Evolutionary conservation across 257 asterid genomes (phyloP).

Genomic region (Echites panduratus): DNA sequence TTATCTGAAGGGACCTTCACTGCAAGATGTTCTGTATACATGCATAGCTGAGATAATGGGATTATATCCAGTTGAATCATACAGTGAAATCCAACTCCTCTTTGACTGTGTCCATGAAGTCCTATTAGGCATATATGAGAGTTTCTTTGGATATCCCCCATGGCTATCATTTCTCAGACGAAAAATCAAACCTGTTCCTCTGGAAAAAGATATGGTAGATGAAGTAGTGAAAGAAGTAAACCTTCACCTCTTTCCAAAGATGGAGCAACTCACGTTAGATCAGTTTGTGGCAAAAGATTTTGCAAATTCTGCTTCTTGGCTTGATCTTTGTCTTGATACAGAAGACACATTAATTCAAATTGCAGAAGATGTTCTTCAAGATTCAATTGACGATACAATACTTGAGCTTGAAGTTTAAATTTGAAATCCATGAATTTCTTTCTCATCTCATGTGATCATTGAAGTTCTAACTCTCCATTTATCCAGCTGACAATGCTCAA

Average conservation of each 20-base stretch:
- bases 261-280: conserved; percentile 37
- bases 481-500: conserved; percentile 6
- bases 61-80: conserved; percentile 22
- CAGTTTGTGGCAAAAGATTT: conserved; percentile 43
- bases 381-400: conserved; percentile 40
- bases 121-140: conserved; percentile 31
- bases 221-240: conserved; percentile 52
- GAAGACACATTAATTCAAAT: conserved; percentile 42
- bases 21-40: conserved; percentile 35
- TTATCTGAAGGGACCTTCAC: conserved; percentile 21
- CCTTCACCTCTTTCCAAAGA: conserved; percentile 33
- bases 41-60: conserved; percentile 20
- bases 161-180: conserved; percentile 38
- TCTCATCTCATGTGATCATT: background rate
- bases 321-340: conserved; percentile 36
- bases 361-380: conserved; percentile 59
- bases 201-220: conserved; percentile 39
- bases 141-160: conserved; percentile 31
- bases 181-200: conserved; percentile 23
- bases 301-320: conserved; percentile 46
- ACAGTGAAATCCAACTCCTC: conserved; percentile 52
- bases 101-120: conserved; percentile 68
- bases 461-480: background rate
- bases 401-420: conserved; percentile 32
- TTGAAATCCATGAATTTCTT: conserved; percentile 20